Percentiles rank a stretch among this genome's conserved stretches.
phyloP scores from a whole-genome alignment of 2,329 filamentous ascomycete species.

The Penicillium sp. region DNA sequence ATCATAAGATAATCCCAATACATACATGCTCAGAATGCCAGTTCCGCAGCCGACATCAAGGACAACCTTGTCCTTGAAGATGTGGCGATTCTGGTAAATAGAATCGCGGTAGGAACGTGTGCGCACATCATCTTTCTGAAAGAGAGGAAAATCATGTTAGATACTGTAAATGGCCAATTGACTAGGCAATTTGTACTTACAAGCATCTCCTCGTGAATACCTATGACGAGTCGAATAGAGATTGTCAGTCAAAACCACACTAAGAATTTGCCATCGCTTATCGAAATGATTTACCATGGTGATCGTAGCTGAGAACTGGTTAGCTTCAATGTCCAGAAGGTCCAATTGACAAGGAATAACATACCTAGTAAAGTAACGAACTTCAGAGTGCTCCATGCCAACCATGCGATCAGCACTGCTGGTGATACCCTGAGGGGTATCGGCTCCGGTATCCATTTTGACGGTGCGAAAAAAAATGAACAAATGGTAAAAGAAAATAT shows the following conservation, averaged over 20 bases:
- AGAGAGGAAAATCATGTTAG: conserved; percentile 1
- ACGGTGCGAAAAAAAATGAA: conserved; percentile 5
- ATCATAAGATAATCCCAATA: conserved; percentile 8
- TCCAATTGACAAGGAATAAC: conserved; percentile 10
- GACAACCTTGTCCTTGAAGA: conserved; percentile 89
- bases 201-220: conserved; percentile 98
- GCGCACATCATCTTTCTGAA: conserved; percentile 94
- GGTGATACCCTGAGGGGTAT: conserved; percentile 30
- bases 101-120: conserved; percentile 96
- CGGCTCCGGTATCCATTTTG: conserved; percentile 34
- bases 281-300: conserved; percentile 71
- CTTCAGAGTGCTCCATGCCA: conserved; percentile 85
- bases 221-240: conserved; percentile 48
- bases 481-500: conserved; percentile 8
- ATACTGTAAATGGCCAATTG: not conserved
- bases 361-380: conserved; percentile 99
- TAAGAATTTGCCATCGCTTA: conserved; percentile 14
- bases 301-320: conserved; percentile 72
- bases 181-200: conserved; percentile 55
- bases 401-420: conserved; percentile 51
- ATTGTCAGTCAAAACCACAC: conserved; percentile 18
- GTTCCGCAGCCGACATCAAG: conserved; percentile 98
- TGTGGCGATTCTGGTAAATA: conserved; percentile 93
- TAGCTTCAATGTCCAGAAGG: conserved; percentile 20
- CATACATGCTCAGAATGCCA: conserved; percentile 94